phyloP scores from a whole-genome alignment of 2,329 filamentous ascomycete species.

The Metarhizium robertsii region DNA sequence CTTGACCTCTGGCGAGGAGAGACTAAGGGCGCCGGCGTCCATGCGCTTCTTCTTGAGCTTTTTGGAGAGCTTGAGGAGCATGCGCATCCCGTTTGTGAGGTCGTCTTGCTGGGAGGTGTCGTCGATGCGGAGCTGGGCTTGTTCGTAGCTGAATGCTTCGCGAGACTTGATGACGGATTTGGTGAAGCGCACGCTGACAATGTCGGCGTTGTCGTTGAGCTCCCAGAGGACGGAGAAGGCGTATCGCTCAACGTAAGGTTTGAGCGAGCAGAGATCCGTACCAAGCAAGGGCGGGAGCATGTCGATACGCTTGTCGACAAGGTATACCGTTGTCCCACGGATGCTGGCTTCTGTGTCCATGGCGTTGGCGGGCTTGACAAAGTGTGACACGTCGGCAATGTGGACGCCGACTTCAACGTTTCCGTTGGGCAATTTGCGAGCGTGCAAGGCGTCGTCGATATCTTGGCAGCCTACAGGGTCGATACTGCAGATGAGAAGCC shows the following conservation, averaged over 20 bases:
- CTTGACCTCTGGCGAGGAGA: conserved; percentile 96
- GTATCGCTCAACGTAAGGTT: conserved; percentile 93
- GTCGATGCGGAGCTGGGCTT: conserved; percentile 89
- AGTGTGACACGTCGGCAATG: conserved; percentile 98
- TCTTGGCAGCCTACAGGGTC: conserved; percentile 94
- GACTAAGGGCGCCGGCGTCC: conserved; percentile 87
- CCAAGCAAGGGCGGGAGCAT: conserved; percentile 97
- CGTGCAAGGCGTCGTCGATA: conserved; percentile 95
- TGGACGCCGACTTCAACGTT: conserved; percentile 96
- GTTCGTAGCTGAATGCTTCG: conserved; percentile 96
- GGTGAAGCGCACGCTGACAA: conserved; percentile 79
- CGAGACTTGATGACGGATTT: conserved; percentile 97
- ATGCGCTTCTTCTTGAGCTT: conserved; percentile 92
- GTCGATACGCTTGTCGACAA: conserved; percentile 98
- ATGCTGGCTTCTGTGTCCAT: conserved; percentile 96
- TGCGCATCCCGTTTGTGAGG: conserved; percentile 81
- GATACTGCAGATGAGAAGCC: conserved; percentile 90
- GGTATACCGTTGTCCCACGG: conserved; percentile 90
- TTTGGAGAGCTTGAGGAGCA: conserved; percentile 78
- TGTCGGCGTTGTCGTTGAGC: conserved; percentile 72
- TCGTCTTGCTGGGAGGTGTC: conserved; percentile 81
- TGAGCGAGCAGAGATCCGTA: conserved; percentile 91
- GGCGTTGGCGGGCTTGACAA: conserved; percentile 91
- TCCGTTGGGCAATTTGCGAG: conserved; percentile 74
- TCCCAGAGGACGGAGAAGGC: conserved; percentile 87